These are phyloP conservation scores for Macrolepiota dolichaula DNA, from an alignment of 768 basidiomycete species.

Conservation along the genomic window DNA sequence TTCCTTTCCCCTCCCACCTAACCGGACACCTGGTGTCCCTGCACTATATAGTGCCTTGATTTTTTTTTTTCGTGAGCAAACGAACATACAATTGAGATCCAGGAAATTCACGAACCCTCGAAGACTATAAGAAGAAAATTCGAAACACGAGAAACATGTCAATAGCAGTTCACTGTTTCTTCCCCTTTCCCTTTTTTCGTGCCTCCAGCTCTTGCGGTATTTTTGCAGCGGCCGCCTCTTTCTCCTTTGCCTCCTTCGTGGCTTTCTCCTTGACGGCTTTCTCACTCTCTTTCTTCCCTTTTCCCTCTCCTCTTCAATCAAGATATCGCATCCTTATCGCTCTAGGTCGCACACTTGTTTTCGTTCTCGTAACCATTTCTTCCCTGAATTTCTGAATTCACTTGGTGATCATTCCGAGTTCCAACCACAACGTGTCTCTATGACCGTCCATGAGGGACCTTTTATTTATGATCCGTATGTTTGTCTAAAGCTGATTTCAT, in stretches of 20 bases:
- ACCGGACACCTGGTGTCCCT: neutral
- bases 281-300: too few species aligned
- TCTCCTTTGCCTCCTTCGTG: slow-evolving; percentile 23
- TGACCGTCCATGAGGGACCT: too few species aligned
- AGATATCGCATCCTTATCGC: too few species aligned
- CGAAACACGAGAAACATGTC: neutral
- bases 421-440: too few species aligned
- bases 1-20: neutral
- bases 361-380: too few species aligned
- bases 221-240: slow-evolving; percentile 8
- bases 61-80: neutral
- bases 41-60: neutral
- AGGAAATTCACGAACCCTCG: neutral
- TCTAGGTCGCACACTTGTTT: too few species aligned
- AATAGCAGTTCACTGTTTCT: neutral
- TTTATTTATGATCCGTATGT: too few species aligned
- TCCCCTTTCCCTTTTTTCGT: slow-evolving; percentile 10
- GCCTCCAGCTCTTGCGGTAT: neutral
- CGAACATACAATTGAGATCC: neutral
- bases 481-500: too few species aligned
- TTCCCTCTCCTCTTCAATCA: too few species aligned
- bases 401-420: too few species aligned
- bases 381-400: too few species aligned
- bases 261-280: too few species aligned
- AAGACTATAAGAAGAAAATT: neutral